Conservation (phyloP, 1,284 basidiomycete genomes). For the Leccinum pseudoinsigne region DNA sequence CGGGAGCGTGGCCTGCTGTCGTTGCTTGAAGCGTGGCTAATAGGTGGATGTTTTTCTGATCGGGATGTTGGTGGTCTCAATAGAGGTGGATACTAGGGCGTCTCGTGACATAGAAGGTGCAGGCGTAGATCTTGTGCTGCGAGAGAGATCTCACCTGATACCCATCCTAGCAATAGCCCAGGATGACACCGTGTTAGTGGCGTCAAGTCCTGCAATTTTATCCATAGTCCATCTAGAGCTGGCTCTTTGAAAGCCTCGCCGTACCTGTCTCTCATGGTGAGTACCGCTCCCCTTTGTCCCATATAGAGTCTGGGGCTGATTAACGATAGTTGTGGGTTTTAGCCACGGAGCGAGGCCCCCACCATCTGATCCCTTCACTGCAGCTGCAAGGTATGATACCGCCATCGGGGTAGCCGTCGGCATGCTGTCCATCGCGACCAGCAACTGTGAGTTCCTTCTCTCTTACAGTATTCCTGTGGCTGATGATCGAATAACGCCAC, state of each 20-base stretch:
- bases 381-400: constrained; percentile 41
- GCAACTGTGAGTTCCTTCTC: constrained; percentile 36
- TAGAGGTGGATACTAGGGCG: constrained; percentile 16
- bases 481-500: background rate
- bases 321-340: constrained; percentile 18
- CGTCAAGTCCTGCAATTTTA: too few relatives aligned
- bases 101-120: too few relatives aligned
- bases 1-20: too few relatives aligned
- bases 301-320: background rate
- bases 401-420: constrained; percentile 23
- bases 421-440: constrained; percentile 36
- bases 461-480: background rate
- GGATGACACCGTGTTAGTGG: too few relatives aligned
- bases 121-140: too few relatives aligned
- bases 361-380: background rate
- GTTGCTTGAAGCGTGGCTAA: too few relatives aligned
- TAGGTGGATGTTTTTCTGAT: too few relatives aligned
- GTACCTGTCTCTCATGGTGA: constrained; percentile 20
- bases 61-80: background rate
- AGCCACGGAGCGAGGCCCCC: background rate
- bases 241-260: constrained; percentile 1
- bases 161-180: too few relatives aligned
- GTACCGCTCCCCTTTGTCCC: background rate
- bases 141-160: too few relatives aligned
- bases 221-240: too few relatives aligned